Evolutionary conservation across 1,284 basidiomycete genomes (phyloP).

Genomic region (Irpex rosettiformis): DNA sequence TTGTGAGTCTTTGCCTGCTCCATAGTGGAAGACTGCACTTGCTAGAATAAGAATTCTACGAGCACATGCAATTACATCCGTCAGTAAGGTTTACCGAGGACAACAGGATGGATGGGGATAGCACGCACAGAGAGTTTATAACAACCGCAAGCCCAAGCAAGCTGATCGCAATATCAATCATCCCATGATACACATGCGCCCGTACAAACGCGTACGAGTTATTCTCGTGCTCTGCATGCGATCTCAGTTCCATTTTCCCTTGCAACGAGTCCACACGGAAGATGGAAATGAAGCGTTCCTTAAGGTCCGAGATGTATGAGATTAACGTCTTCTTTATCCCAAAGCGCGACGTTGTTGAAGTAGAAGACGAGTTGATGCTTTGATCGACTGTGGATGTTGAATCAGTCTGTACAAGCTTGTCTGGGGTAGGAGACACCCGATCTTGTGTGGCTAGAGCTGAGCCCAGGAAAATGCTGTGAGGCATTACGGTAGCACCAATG

Average conservation of each 20-base stretch:
- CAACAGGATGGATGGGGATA: not conserved
- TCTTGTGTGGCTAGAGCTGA: slow-evolving; percentile 84
- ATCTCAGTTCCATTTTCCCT: slow-evolving; percentile 19
- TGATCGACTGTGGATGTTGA: slow-evolving; percentile 8
- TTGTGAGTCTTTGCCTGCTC: slow-evolving; percentile 29
- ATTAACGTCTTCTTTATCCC: not conserved
- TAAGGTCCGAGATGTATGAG: not conserved
- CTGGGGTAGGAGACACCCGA: slow-evolving; percentile 38
- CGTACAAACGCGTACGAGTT: slow-evolving; percentile 66
- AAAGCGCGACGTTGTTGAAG: not conserved
- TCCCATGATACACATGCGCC: slow-evolving; percentile 77
- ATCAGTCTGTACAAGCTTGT: slow-evolving; percentile 1
- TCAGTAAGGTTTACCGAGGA: slow-evolving; percentile 16
- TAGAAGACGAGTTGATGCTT: not conserved
- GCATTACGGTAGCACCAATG: slow-evolving; percentile 85
- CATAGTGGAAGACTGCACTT: slow-evolving; percentile 73
- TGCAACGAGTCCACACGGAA: slow-evolving; percentile 22
- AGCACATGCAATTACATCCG: slow-evolving; percentile 6
- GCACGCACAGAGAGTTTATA: slow-evolving; percentile 75
- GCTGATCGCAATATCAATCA: slow-evolving; percentile 61
- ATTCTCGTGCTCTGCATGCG: slow-evolving; percentile 46
- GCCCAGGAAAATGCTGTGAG: slow-evolving; percentile 89
- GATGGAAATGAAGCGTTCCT: not conserved
- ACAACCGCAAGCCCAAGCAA: slow-evolving; percentile 82
- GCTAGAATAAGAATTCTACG: slow-evolving; percentile 67